These are phyloP conservation scores for Lotmaria passim DNA, from an alignment of 208 protist species.

Conservation along the genomic window DNA sequence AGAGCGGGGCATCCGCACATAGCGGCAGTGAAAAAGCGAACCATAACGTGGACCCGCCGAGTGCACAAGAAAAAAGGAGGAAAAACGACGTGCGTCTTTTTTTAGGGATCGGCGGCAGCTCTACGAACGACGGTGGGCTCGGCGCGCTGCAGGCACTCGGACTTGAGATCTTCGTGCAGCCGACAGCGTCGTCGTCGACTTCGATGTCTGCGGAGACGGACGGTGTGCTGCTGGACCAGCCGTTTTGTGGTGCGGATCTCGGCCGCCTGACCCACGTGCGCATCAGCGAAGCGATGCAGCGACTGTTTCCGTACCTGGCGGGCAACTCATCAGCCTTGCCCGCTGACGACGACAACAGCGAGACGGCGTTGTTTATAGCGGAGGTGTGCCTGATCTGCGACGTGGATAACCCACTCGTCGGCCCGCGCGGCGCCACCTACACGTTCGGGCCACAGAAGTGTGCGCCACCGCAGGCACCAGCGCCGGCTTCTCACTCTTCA, in stretches of 20 bases:
- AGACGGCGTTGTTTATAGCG: background rate
- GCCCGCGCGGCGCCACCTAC: conserved; percentile 65
- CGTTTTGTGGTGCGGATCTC: conserved; percentile 65
- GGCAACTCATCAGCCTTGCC: background rate
- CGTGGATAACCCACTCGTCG: conserved; percentile 74
- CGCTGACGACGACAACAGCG: background rate
- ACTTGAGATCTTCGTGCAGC: conserved; percentile 44
- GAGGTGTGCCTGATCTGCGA: conserved; percentile 78
- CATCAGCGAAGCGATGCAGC: conserved; percentile 30
- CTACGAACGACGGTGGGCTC: conserved; percentile 85
- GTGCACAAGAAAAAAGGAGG: too few relatives aligned
- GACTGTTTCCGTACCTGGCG: conserved; percentile 26
- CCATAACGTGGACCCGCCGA: too few relatives aligned
- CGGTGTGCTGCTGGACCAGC: conserved; percentile 34
- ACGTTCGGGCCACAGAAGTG: conserved; percentile 86
- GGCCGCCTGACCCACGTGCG: conserved; percentile 40
- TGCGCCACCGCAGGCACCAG: conserved; percentile 25
- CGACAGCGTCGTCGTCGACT: background rate
- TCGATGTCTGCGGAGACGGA: background rate
- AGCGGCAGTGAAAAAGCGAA: too few relatives aligned
- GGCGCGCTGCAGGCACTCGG: conserved; percentile 82
- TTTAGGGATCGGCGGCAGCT: conserved; percentile 81
- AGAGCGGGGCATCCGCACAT: too few relatives aligned
- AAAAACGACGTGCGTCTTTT: conserved; percentile 41
- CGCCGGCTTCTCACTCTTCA: background rate